Evolutionary conservation across 176 grass and related monocot genomes (phyloP), one percentile per base, ranked within the genome.

Genomic region (Bromus sterilis): DNA sequence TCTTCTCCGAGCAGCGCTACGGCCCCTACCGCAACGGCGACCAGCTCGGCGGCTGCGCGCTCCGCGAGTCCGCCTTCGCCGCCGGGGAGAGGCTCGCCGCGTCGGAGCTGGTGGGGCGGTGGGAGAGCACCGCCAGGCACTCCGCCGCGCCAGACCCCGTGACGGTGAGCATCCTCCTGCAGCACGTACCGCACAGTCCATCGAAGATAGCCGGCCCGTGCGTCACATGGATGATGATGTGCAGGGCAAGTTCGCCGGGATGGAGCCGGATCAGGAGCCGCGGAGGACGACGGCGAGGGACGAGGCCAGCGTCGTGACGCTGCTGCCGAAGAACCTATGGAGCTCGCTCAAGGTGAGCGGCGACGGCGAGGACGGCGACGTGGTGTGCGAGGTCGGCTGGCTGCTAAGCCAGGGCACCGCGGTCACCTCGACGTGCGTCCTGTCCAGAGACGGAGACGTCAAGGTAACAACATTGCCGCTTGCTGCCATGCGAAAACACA

Each of bases 1-100:
- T 98, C 1, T 98, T 98, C 82, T 95, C 91, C 14, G 96, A 98
- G 79, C 93, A 95, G 81, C 79, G 92, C 84, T 94, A 95, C 59
- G 95, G 95, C 5, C 92, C 92, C 1, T 98, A 86, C 79, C 86
- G 84, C 33, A 87, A 98, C 71, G 96, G 96, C 5, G 96, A 95
- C 39, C 96, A 95, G 84, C 79, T 98, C 33, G 93, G 93, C 35
- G 90, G 92, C 0, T 95, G 96, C 64, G 77, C 93, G 61, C 67
- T 93, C 41, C 56, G 93, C 14, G 88, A 95, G 32, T 60, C 96
- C 15, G 88, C 60, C 3, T 98, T 98, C 59, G 96, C 96, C 16
- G 77, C 89, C 6, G 88, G 88, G 7, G 85, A 86, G 31, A 78
- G 66, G 61, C 88, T 98, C 84, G 39, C 66, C 25, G 79, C 46